Percentiles rank a stretch among this genome's conserved stretches.
Evolutionary conservation across 2,329 filamentous ascomycete species (phyloP).

Genomic region (Davidsoniella eucalypti): DNA sequence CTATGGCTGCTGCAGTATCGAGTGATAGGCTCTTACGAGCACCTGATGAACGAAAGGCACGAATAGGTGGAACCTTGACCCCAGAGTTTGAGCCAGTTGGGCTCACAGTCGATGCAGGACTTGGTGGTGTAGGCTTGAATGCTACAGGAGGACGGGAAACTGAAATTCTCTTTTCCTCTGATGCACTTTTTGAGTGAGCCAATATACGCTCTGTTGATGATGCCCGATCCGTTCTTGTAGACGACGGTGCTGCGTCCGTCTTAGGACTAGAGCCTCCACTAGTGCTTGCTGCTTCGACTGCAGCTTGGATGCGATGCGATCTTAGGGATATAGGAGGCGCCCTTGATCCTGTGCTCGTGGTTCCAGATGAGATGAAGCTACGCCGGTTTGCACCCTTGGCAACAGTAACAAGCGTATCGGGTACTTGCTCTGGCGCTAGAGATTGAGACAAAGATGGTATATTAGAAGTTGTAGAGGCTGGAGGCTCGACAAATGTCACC

Average conservation of each 20-base stretch:
- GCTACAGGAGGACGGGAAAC: conserved; percentile 22
- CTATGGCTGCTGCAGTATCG: conserved; percentile 34
- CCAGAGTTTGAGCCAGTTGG: conserved; percentile 15
- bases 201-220: conserved; percentile 1
- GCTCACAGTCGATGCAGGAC: conserved; percentile 16
- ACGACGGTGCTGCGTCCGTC: conserved; percentile 19
- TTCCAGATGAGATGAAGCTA: conserved; percentile 8
- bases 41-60: conserved; percentile 38
- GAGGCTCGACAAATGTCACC: conserved; percentile 11
- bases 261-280: conserved; percentile 1
- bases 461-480: neutral
- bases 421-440: no score
- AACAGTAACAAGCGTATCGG: neutral
- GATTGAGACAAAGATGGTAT: no score
- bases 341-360: conserved; percentile 6
- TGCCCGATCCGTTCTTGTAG: conserved; percentile 2
- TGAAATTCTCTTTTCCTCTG: conserved; percentile 30
- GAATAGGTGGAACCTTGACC: conserved; percentile 35
- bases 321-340: conserved; percentile 8
- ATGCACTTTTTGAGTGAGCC: conserved; percentile 15
- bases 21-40: conserved; percentile 37
- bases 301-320: conserved; percentile 9
- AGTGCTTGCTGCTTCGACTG: conserved; percentile 1
- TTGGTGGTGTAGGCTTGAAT: conserved; percentile 8
- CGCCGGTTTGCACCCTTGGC: conserved; percentile 9